These are phyloP conservation scores for Serpula lacrymans DNA, from an alignment of 768 basidiomycete species.

Conservation along the genomic window DNA sequence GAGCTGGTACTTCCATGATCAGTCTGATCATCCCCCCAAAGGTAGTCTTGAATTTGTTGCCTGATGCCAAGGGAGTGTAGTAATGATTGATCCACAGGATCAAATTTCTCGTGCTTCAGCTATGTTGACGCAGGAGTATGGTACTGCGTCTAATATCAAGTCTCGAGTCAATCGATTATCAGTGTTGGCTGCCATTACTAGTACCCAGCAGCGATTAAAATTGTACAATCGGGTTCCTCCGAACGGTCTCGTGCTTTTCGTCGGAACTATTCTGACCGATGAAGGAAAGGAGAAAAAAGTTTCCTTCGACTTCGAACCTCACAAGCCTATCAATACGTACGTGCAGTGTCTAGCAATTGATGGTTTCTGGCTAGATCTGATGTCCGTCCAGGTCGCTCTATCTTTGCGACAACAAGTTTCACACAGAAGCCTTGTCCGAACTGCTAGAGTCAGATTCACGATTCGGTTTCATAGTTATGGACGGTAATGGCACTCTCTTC, in stretches of 20 bases:
- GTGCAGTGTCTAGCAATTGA: slow-evolving; percentile 22
- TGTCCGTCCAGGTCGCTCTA: slow-evolving; percentile 76
- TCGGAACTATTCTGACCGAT: slow-evolving; percentile 96
- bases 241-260: slow-evolving; percentile 96
- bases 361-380: slow-evolving; percentile 4
- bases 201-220: slow-evolving; percentile 96
- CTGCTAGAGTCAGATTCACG: slow-evolving; percentile 95
- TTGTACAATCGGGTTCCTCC: slow-evolving; percentile 95
- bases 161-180: slow-evolving; percentile 97
- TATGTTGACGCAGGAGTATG: slow-evolving; percentile 98
- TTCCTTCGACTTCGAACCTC: slow-evolving; percentile 97
- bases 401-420: slow-evolving; percentile 99
- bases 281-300: slow-evolving; percentile 99
- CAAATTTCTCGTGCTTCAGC: slow-evolving; percentile 93
- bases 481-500: slow-evolving; percentile 96
- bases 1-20: slow-evolving; percentile 98
- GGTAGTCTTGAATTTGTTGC: slow-evolving; percentile 32
- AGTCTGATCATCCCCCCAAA: slow-evolving; percentile 96
- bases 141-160: slow-evolving; percentile 99
- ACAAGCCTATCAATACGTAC: slow-evolving; percentile 98
- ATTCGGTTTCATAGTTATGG: slow-evolving; percentile 99
- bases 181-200: slow-evolving; percentile 96
- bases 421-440: slow-evolving; percentile 95
- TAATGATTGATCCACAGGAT: slow-evolving; percentile 45
- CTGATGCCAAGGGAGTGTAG: slow-evolving; percentile 2